Conservation (phyloP, 805 yeast genomes). For the Nakazawaea populi region DNA sequence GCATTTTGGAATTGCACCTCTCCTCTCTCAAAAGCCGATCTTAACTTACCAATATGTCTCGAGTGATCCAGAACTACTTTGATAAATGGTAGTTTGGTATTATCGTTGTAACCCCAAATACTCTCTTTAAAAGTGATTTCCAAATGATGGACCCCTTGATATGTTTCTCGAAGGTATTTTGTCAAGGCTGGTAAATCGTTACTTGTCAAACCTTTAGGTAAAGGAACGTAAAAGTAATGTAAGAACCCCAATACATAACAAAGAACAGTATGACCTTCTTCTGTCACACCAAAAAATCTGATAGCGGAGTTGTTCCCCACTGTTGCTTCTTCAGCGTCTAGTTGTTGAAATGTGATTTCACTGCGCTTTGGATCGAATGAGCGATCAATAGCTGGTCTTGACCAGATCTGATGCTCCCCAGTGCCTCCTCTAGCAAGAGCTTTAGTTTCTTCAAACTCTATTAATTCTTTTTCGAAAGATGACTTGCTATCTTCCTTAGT, state of each 20-base stretch:
- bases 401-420: slow-evolving; percentile 31
- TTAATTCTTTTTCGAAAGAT: slow-evolving; percentile 47
- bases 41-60: slow-evolving; percentile 55
- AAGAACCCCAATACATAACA: slow-evolving; percentile 86
- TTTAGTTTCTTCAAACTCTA: slow-evolving; percentile 25
- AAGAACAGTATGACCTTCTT: slow-evolving; percentile 79
- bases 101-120: slow-evolving; percentile 91
- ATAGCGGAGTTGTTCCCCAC: slow-evolving; percentile 52
- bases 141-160: slow-evolving; percentile 55
- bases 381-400: slow-evolving; percentile 47
- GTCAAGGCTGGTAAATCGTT: slow-evolving; percentile 45
- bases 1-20: slow-evolving; percentile 59
- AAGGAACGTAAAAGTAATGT: slow-evolving; percentile 90
- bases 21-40: slow-evolving; percentile 83
- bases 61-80: slow-evolving; percentile 67
- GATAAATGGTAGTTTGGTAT: slow-evolving; percentile 70
- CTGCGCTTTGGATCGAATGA: slow-evolving; percentile 39
- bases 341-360: slow-evolving; percentile 78
- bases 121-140: slow-evolving; percentile 73
- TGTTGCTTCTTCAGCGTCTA: slow-evolving; percentile 86
- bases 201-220: slow-evolving; percentile 68
- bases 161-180: slow-evolving; percentile 39
- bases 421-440: slow-evolving; percentile 15
- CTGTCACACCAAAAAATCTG: slow-evolving; percentile 89
- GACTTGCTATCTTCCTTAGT: slow-evolving; percentile 29